Evolutionary conservation across 2,329 filamentous ascomycete species (phyloP).

Genomic region (Massarina eburnea): DNA sequence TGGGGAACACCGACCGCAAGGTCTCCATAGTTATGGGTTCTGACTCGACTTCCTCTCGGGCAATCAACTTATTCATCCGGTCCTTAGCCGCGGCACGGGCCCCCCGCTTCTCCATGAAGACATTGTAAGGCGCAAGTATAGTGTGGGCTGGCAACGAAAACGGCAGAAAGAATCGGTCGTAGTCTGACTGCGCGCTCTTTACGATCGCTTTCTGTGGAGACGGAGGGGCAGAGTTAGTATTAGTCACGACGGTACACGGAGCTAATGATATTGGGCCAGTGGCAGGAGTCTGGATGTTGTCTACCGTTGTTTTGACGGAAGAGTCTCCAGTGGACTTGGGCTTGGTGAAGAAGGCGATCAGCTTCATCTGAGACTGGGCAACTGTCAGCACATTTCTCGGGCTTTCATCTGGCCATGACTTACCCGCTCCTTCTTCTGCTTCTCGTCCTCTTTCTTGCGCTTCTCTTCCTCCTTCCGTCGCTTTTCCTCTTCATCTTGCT

Average conservation of each 20-base stretch:
- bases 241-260: conserved; percentile 17
- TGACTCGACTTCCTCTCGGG: conserved; percentile 14
- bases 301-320: conserved; percentile 30
- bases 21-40: conserved; percentile 18
- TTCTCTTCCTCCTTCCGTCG: conserved; percentile 38
- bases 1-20: conserved; percentile 21
- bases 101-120: conserved; percentile 31
- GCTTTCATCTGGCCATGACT: conserved; percentile 15
- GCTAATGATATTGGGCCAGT: conserved; percentile 30
- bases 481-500: conserved; percentile 44
- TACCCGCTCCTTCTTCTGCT: conserved; percentile 43
- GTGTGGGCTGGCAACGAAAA: conserved; percentile 79
- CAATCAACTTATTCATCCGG: conserved; percentile 30
- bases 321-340: conserved; percentile 39
- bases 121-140: conserved; percentile 62
- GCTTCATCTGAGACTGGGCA: conserved; percentile 42
- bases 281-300: conserved; percentile 33
- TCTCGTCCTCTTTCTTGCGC: conserved; percentile 35
- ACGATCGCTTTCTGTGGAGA: conserved; percentile 37
- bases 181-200: conserved; percentile 43
- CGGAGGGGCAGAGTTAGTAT: conserved; percentile 31
- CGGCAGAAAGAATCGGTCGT: conserved; percentile 70
- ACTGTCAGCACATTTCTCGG: conserved; percentile 17
- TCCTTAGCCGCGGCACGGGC: conserved; percentile 27
- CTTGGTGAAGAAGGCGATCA: conserved; percentile 50